Evolutionary conservation across 2,329 filamentous ascomycete genomes (phyloP).

Genomic region (Fusarium poae): DNA sequence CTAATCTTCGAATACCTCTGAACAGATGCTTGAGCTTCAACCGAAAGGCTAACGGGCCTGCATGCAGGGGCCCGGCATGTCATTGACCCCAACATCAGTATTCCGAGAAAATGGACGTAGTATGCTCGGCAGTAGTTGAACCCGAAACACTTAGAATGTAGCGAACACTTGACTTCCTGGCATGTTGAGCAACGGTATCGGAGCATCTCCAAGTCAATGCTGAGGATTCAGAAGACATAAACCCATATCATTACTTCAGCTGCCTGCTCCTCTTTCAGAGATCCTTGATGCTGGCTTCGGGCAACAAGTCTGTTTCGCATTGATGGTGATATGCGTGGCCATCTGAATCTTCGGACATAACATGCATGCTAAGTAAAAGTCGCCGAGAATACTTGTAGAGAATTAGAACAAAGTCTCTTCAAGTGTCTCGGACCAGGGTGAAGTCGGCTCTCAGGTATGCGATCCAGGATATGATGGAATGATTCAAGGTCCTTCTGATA

Average conservation of each 20-base stretch:
- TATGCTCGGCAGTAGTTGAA: slow-evolving; percentile 33
- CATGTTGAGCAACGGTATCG: slow-evolving; percentile 8
- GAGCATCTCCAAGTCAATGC: not conserved
- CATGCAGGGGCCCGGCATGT: slow-evolving; percentile 33
- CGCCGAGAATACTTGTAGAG: not conserved
- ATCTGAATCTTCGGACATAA: not conserved
- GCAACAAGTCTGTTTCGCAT: not conserved
- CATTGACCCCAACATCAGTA: slow-evolving; percentile 28
- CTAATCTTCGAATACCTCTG: slow-evolving; percentile 6
- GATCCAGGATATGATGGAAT: not conserved
- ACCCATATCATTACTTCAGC: not conserved
- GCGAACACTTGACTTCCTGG: slow-evolving; percentile 10
- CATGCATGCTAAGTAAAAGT: not conserved
- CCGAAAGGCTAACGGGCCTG: slow-evolving; percentile 4
- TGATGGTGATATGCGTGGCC: not conserved
- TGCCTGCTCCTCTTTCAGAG: not conserved
- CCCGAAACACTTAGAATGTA: slow-evolving; percentile 10
- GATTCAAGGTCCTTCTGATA: slow-evolving; percentile 7
- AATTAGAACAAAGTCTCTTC: too few relatives aligned
- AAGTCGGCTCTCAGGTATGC: not conserved
- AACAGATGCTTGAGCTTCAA: slow-evolving; percentile 8
- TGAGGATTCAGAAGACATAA: not conserved
- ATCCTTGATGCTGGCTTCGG: not conserved
- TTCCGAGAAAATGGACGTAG: slow-evolving; percentile 22
- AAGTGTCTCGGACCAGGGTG: not conserved